phyloP scores from a whole-genome alignment of 1,284 basidiomycete species.

The Apiotrichum gamsii region DNA sequence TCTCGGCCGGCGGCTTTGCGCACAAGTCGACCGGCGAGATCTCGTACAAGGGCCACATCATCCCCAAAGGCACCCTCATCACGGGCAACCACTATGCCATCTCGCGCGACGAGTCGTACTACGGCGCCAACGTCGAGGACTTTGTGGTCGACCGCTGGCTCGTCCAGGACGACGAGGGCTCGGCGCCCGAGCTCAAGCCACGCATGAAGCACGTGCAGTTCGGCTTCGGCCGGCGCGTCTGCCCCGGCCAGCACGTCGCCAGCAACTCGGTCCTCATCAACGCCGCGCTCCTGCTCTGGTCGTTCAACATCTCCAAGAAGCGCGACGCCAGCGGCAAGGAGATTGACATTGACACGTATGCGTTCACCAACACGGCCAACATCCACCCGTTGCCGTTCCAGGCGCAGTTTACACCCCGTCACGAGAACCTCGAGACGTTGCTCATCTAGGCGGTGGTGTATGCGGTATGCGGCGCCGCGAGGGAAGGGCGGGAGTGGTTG shows the following conservation, averaged over 20 bases:
- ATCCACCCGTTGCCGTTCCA: slow-evolving; percentile 18
- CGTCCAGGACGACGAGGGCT: slow-evolving; percentile 8
- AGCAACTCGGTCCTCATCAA: slow-evolving; percentile 42
- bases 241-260: slow-evolving; percentile 45
- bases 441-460: too few species aligned
- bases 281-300: slow-evolving; percentile 40
- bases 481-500: too few species aligned
- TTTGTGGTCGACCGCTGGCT: slow-evolving; percentile 27
- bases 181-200: slow-evolving; percentile 12
- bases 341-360: slow-evolving; percentile 21
- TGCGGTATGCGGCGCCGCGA: too few species aligned
- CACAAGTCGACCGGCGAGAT: slow-evolving; percentile 10
- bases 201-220: slow-evolving; percentile 22
- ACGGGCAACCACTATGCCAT: slow-evolving; percentile 21
- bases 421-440: not conserved
- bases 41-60: slow-evolving; percentile 4
- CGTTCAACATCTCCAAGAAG: slow-evolving; percentile 26
- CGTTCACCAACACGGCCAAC: slow-evolving; percentile 20
- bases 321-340: slow-evolving; percentile 2
- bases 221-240: slow-evolving; percentile 34
- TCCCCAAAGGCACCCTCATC: slow-evolving; percentile 6
- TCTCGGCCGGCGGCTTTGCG: slow-evolving; percentile 16
- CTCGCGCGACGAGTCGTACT: slow-evolving; percentile 23
- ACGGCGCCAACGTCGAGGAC: slow-evolving; percentile 21
- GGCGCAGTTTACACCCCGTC: slow-evolving; percentile 7